Conservation (phyloP, 805 yeast genomes). For the Clavispora asparagi region DNA sequence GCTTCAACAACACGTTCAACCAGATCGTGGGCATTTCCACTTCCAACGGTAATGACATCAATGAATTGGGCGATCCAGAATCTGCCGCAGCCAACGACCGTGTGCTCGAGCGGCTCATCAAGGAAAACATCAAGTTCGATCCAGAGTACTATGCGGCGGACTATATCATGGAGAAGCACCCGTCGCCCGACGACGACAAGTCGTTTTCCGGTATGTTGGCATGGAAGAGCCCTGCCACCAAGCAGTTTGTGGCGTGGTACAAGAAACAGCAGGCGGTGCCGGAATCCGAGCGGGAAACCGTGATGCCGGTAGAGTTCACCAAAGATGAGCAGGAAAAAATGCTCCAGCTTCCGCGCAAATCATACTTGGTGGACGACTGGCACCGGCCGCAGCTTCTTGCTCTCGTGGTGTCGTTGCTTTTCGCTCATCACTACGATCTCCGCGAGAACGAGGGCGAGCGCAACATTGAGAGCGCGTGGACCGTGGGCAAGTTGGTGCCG, state of each 20-base stretch:
- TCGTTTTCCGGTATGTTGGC: constrained; percentile 40
- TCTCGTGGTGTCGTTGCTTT: constrained; percentile 61
- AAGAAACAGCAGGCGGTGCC: constrained; percentile 28
- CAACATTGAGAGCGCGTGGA: constrained; percentile 90
- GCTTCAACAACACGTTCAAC: constrained; percentile 69
- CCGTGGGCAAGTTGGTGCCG: constrained; percentile 81
- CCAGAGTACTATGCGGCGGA: constrained; percentile 88
- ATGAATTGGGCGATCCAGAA: constrained; percentile 83
- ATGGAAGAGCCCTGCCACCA: constrained; percentile 49
- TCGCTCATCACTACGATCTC: constrained; percentile 68
- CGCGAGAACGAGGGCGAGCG: constrained; percentile 68
- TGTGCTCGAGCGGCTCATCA: constrained; percentile 57
- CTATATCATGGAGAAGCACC: constrained; percentile 54
- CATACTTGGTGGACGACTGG: constrained; percentile 51
- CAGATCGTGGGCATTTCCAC: constrained; percentile 60
- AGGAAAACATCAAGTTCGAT: constrained; percentile 74
- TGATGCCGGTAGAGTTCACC: constrained; percentile 49
- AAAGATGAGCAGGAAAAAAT: constrained; percentile 61
- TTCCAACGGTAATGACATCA: constrained; percentile 84
- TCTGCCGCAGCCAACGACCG: constrained; percentile 52
- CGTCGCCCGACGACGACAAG: constrained; percentile 50
- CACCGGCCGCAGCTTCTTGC: constrained; percentile 50
- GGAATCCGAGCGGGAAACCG: constrained; percentile 15
- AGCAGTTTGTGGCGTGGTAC: constrained; percentile 44
- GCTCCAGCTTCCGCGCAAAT: constrained; percentile 61